A percentile compares a stretch with the other conserved stretches of the same genome.
These are phyloP conservation scores for Mychonastes homosphaera DNA, from an alignment of 139 green algal species.

Conservation along the genomic window DNA sequence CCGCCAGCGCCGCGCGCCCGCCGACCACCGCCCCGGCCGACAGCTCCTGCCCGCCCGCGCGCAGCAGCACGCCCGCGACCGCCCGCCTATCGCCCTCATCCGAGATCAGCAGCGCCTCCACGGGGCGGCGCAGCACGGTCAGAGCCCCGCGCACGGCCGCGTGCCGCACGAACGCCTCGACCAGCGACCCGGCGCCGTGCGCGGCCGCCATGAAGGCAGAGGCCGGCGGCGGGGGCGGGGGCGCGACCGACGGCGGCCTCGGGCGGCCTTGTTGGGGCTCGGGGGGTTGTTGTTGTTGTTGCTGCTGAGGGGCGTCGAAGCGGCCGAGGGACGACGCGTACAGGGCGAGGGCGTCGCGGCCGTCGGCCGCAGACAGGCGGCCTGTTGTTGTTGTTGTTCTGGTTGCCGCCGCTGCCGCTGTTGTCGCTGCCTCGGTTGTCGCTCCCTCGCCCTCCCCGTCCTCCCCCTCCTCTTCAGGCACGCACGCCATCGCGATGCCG, in stretches of 20 bases:
- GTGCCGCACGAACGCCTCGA: constrained; percentile 37
- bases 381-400: constrained; percentile 2
- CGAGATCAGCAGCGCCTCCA: constrained; percentile 20
- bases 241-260: too few relatives aligned
- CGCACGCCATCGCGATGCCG: constrained; percentile 36
- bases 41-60: constrained; percentile 2
- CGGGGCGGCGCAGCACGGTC: constrained; percentile 32
- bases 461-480: background rate
- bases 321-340: constrained; percentile 36
- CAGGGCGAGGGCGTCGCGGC: constrained; percentile 28
- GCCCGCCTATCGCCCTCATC: background rate
- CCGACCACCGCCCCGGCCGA: background rate
- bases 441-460: background rate
- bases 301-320: constrained; percentile 27
- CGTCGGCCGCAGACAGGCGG: constrained; percentile 21
- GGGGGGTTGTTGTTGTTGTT: too few relatives aligned
- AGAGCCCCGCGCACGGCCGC: constrained; percentile 37
- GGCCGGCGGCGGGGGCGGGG: too few relatives aligned
- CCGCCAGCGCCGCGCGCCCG: background rate
- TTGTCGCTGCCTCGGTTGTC: constrained; percentile 2
- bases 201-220: constrained; percentile 54
- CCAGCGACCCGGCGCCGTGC: constrained; percentile 54
- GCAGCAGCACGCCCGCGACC: background rate
- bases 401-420: background rate
- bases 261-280: too few relatives aligned